Base-by-base conservation (phyloP, 345 rosid species). In the Gossypium anomalum region DNA sequence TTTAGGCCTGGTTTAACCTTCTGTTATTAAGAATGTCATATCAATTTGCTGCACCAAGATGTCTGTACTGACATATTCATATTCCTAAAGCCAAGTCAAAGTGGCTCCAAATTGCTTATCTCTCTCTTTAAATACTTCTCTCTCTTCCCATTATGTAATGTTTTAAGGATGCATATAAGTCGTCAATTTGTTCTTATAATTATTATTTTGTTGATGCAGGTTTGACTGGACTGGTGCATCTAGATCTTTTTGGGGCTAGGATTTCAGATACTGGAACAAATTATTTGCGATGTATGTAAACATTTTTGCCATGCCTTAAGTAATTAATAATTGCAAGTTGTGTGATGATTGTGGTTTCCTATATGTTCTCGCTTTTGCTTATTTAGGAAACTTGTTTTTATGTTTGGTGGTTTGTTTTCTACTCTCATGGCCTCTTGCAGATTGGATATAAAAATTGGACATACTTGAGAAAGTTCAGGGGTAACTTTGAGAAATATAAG, bases 181-280 rank as follows among this genome's bases (percentile, higher is more conserved):
- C 14, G 14, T 58, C 69, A 25, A 34, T 34, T 34, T 34, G 41
- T 34, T 34, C 9, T 5, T 57, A 49, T 67, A 17, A 6, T 55
- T 8, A 49, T 70, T n/a, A 3, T 48, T 47, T 20, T 59, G 12
- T 62, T 72, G 17, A 43, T 83, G 79, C 85, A 87, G 91, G 81
- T 68, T 77, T 89, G 85, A 86, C 89, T 63, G 80, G 82, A 64
- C 84, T 89, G 85, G 82, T 83, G 9, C 83, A 82, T 80, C 82
- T 86, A 74, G 91, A 89, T 80, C 89, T 87, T 19, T 92, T 93
- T 43, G 94, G 98, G 75, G 97, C 96, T 72, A 91, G 86, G 23
- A 88, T 90, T 81, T 86, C 96, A 8, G 98, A 93, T 75, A 80
- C 84, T 74, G 91, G 93, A 72, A 81, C 91, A 27, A 76, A 79